Conservation (phyloP, 441 rosid species). For the Francoa sonchifolia region DNA sequence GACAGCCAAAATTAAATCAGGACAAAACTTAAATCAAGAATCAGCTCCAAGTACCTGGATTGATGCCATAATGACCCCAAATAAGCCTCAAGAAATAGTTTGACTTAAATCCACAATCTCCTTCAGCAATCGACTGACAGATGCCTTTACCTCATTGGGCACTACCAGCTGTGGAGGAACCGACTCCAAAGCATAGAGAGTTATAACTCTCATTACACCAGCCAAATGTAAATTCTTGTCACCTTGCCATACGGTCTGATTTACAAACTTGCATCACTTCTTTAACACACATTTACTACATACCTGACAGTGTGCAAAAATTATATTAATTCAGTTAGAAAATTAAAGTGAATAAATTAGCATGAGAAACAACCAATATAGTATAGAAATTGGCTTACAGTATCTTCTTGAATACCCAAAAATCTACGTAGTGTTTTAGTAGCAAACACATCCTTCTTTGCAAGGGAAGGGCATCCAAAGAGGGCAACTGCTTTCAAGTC, state of each 20-base stretch:
- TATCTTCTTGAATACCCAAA: constrained; percentile 51
- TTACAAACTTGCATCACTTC: constrained; percentile 52
- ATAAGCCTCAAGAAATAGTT: constrained; percentile 5
- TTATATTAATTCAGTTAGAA: neutral
- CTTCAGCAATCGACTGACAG: constrained; percentile 33
- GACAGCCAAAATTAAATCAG: no score
- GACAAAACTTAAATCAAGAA: no score
- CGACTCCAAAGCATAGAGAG: constrained; percentile 36
- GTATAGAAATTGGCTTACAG: constrained; percentile 26
- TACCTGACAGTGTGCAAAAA: constrained; percentile 31
- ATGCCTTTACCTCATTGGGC: constrained; percentile 42
- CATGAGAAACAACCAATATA: constrained; percentile 1
- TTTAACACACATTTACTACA: constrained; percentile 45
- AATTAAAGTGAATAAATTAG: neutral
- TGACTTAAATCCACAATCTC: constrained; percentile 41
- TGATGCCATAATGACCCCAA: neutral
- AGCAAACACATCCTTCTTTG: constrained; percentile 33
- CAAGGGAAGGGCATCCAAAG: constrained; percentile 61
- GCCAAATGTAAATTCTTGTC: constrained; percentile 34
- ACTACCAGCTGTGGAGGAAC: constrained; percentile 34
- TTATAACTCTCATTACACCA: constrained; percentile 45
- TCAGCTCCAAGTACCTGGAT: constrained; percentile 1
- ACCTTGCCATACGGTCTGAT: constrained; percentile 34
- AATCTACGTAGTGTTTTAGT: constrained; percentile 57
- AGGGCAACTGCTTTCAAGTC: constrained; percentile 51